Evolutionary conservation across 768 basidiomycete species (phyloP), one percentile per base, ranked within the genome.

Genomic region (Ephemerocybe angulata): DNA sequence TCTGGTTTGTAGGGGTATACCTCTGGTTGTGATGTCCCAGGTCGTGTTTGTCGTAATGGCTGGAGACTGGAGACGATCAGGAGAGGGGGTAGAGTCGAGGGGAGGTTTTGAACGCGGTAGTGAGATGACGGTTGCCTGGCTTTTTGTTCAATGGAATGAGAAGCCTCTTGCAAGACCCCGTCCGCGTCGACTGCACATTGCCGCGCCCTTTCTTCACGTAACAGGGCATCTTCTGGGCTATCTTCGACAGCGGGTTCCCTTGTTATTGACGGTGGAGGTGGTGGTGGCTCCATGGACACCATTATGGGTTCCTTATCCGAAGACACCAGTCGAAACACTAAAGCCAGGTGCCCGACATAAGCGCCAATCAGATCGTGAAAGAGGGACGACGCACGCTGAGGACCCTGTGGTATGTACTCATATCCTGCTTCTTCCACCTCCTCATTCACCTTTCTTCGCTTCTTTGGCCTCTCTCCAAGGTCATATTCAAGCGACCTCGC

Each of bases 241-340:
- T 85, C 83, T 60, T 84, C 83, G 4, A 60, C 70, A 28, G 77
- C 77, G 1, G 81, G 83, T 52, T 74, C 78, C 38, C 69, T 50
- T 5, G 30, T 82, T 81, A 67, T 65, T 5, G 72, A 55, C 15
- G 64, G 68, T 12, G 72, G 76, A 12, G 70, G 72, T 7, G 77
- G 75, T 56, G 72, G 77, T 0, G 76, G 76, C 12, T 68, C 60
- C 12, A 80, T 60, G n/a, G 72, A 77, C 35, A 84, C 65, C n/a
- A 54, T 58, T n/a, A 66, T 62, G 0, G 76, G 72, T n/a, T 66
- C 55, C 17, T 65, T 62, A 1, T 74, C 64, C 41, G 60, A 62
- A 15, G 82, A 83, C 15, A 83, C 57, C 21, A 84, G 73, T 15
- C 80, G 76, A 58, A 84, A 83, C 29, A 66, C 80, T 83, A 50